phyloP scores from a whole-genome alignment of 192 early-diverging fungal genomes.

The Backusella mclennaniae region DNA sequence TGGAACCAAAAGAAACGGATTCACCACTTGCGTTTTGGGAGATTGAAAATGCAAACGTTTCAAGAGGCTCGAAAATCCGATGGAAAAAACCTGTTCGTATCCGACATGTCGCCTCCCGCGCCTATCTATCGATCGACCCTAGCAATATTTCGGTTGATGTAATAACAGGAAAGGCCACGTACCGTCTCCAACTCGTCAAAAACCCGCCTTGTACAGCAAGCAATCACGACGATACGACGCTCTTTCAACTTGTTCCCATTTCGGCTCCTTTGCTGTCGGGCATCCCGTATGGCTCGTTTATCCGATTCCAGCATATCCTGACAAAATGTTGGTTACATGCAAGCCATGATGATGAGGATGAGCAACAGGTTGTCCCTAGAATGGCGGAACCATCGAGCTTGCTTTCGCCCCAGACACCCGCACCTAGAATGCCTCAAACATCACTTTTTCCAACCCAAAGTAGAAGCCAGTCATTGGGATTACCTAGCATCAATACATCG shows the following conservation, averaged over 20 bases:
- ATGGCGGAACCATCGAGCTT: background rate
- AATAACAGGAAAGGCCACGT: conserved; percentile 3
- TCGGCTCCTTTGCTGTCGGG: conserved; percentile 6
- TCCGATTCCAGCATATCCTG: conserved; percentile 20
- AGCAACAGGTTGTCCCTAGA: background rate
- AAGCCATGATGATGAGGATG: conserved; percentile 1
- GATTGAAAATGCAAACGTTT: conserved; percentile 17
- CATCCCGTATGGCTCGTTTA: conserved; percentile 16
- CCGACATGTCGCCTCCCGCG: conserved; percentile 23
- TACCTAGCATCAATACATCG: background rate
- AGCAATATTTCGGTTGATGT: conserved; percentile 23
- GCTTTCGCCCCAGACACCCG: background rate
- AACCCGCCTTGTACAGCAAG: background rate
- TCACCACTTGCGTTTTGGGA: conserved; percentile 31
- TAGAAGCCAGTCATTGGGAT: background rate
- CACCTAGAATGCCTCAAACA: background rate
- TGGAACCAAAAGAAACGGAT: conserved; percentile 32
- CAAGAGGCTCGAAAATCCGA: conserved; percentile 7
- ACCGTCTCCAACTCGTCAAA: conserved; percentile 14
- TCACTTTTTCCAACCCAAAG: background rate
- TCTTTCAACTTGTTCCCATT: conserved; percentile 14
- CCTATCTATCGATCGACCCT: conserved; percentile 26
- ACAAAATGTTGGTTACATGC: conserved; percentile 26
- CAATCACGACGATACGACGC: conserved; percentile 11
- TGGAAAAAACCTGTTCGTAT: conserved; percentile 29